These are phyloP conservation scores for Russula lepida DNA, from an alignment of 768 basidiomycete genomes.

Conservation along the genomic window DNA sequence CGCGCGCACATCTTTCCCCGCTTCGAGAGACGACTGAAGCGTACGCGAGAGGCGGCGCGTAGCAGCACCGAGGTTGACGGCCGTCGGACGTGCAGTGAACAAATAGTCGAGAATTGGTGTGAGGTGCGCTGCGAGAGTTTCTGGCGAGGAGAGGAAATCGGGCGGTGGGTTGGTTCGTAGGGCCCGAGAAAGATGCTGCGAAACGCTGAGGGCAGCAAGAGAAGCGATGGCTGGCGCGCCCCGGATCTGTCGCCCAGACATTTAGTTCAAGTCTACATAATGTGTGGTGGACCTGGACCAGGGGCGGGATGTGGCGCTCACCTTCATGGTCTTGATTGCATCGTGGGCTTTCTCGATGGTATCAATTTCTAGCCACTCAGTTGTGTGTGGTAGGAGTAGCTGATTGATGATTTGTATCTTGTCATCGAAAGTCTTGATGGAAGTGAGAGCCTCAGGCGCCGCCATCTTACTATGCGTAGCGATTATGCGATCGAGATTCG, in stretches of 20 bases:
- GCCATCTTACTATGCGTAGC: no score
- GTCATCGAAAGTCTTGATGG: conserved; percentile 39
- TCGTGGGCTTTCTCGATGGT: conserved; percentile 79
- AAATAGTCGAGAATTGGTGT: conserved; percentile 58
- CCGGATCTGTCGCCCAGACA: conserved; percentile 46
- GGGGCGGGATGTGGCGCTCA: conserved; percentile 24
- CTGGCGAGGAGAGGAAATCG: conserved; percentile 46
- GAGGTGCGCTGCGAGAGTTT: conserved; percentile 47
- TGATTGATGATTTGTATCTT: conserved; percentile 86
- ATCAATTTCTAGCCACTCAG: conserved; percentile 56
- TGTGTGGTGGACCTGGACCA: no score
- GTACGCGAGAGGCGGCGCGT: conserved; percentile 57
- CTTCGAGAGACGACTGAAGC: conserved; percentile 33
- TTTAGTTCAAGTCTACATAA: neutral
- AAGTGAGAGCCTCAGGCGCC: conserved; percentile 25
- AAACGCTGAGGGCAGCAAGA: conserved; percentile 74
- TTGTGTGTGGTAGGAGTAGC: conserved; percentile 70
- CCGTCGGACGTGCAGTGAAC: conserved; percentile 86
- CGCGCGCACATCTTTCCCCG: conserved; percentile 36
- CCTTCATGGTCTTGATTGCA: conserved; percentile 96
- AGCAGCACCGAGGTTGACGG: conserved; percentile 89
- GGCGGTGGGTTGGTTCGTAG: conserved; percentile 40
- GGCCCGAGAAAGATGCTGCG: conserved; percentile 51
- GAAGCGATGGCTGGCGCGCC: conserved; percentile 95
- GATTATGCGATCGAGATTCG: neutral